Evolutionary conservation across 1,284 basidiomycete species (phyloP), one percentile per base, ranked within the genome.

Genomic region (Sporisorium reilianum): DNA sequence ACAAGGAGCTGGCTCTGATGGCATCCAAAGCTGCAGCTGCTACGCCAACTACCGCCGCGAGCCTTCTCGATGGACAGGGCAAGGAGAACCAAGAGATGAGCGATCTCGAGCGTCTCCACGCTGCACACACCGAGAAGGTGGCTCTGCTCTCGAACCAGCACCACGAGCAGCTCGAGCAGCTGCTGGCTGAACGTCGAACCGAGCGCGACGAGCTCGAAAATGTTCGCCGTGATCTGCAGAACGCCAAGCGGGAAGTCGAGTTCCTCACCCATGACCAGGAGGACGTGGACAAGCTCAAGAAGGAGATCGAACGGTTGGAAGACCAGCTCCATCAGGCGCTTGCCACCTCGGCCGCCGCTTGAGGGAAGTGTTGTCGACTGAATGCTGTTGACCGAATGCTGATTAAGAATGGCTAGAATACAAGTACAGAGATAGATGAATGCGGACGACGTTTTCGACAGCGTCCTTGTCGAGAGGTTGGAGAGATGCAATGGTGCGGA

Each of bases 81-180:
- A 65, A 69, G 22, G 66, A 72, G 57, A 64, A 62, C n/a, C 57
- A 69, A 23, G 57, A 64, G 48, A 63, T 65, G 63, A 65, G 41
- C 45, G 75, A 77, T 46, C 57, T 77, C 30, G 75, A 77, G 51
- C 63, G 67, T 23, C 71, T 77, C 18, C 70, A 77, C 40, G 64
- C 59, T 5, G 75, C 75, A 3, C 75, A 77, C 66, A 77, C 71
- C 12, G 75, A 77, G 22, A 74, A 71, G 55, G 59, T 68, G 8
- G 56, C 64, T 8, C 55, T 60, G 12, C 52, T 77, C 3, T 51
- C 57, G 32, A 65, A 67, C 22, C 57, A 70, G 56, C 71, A 74
- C 53, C 58, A 64, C 50, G 66, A 77, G 53, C 60, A 73, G 49
- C 58, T 73, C 23, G 59, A 65, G 16, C 22, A 55, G 52, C 26